Evolutionary conservation across 495 filamentous ascomycete genomes (phyloP).

Genomic region (Daldinia loculata): DNA sequence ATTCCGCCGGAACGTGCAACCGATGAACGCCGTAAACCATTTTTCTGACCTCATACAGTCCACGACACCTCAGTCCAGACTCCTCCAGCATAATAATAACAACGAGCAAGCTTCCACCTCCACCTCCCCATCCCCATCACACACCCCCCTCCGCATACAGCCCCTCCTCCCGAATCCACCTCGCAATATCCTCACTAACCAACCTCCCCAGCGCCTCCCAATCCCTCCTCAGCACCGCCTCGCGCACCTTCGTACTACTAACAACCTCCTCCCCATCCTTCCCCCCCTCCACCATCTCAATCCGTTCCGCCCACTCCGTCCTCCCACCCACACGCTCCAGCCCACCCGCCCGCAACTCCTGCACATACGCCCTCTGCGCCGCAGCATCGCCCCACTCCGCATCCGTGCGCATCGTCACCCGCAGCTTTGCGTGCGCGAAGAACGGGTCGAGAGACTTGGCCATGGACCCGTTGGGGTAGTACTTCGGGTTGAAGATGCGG

Average conservation of each 20-base stretch:
- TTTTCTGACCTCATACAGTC: neutral
- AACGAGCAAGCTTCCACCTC: neutral
- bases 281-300: conserved; percentile 73
- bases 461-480: conserved; percentile 68
- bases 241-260: conserved; percentile 82
- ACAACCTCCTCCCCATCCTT: conserved; percentile 59
- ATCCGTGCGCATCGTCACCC: conserved; percentile 75
- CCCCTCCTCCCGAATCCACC: conserved; percentile 63
- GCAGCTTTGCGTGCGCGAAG: conserved; percentile 72
- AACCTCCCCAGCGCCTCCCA: conserved; percentile 65
- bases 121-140: neutral
- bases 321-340: conserved; percentile 66
- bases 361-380: conserved; percentile 69
- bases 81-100: neutral
- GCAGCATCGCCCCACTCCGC: conserved; percentile 69
- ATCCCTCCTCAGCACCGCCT: conserved; percentile 64
- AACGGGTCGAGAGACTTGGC: conserved; percentile 68
- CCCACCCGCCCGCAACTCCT: conserved; percentile 57
- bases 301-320: conserved; percentile 72
- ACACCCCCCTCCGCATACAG: conserved; percentile 55
- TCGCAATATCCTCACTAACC: conserved; percentile 68
- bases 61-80: neutral
- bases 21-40: neutral
- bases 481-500: conserved; percentile 82
- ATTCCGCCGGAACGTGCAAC: no score